These are phyloP conservation scores for Striga hermonthica DNA, from an alignment of 305 asterid species.

Conservation along the genomic window DNA sequence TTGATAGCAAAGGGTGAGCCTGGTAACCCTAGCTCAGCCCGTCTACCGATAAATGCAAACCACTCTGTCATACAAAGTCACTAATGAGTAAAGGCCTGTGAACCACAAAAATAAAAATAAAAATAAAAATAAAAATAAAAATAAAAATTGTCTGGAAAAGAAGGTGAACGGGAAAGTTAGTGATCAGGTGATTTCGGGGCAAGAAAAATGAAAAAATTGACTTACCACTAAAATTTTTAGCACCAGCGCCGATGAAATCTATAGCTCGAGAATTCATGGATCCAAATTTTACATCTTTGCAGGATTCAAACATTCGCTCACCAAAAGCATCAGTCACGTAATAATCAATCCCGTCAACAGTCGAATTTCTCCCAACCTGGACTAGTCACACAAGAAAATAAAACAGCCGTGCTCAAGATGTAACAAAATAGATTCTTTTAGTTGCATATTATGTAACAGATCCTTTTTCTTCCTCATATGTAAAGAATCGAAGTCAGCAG, in stretches of 20 bases:
- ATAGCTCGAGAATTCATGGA: slow-evolving; percentile 97
- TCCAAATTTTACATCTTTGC: slow-evolving; percentile 98
- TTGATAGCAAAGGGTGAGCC: slow-evolving; percentile 95
- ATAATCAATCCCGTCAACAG: slow-evolving; percentile 83
- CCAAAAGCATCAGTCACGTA: slow-evolving; percentile 75
- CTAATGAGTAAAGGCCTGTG: slow-evolving; percentile 21
- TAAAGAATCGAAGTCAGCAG: background rate
- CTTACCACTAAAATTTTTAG: slow-evolving; percentile 76
- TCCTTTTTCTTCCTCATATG: background rate
- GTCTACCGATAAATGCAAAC: slow-evolving; percentile 84
- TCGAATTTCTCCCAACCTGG: slow-evolving; percentile 65
- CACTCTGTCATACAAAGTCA: slow-evolving; percentile 64
- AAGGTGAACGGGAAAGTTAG: slow-evolving; percentile 10
- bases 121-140: background rate
- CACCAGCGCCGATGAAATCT: slow-evolving; percentile 96
- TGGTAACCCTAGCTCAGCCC: slow-evolving; percentile 65
- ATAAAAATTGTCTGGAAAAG: background rate
- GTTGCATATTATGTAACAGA: background rate
- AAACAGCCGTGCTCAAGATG: background rate
- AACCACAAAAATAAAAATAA: background rate
- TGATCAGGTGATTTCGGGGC: background rate
- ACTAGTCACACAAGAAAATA: slow-evolving; percentile 27
- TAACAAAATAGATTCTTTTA: background rate
- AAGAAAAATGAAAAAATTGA: slow-evolving; percentile 8
- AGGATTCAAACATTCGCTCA: slow-evolving; percentile 77